phyloP scores from a whole-genome alignment of 768 basidiomycete genomes.

The Rhodotorula graminis region DNA sequence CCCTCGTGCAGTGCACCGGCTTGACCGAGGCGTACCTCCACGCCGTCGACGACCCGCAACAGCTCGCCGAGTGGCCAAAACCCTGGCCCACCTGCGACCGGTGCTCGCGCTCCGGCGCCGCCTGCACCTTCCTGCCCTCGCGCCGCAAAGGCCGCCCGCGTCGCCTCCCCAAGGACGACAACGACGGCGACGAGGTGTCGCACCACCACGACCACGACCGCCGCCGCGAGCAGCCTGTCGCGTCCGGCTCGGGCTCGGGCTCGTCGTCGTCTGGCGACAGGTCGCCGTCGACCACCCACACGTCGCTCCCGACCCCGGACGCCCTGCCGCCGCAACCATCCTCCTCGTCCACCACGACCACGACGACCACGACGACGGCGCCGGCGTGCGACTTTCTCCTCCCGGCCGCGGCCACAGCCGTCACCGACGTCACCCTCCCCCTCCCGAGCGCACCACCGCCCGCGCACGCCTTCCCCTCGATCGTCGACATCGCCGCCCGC shows the following conservation, averaged over 20 bases:
- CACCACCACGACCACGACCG: not conserved
- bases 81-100: not conserved
- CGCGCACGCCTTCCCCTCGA: not conserved
- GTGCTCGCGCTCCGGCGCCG: not conserved
- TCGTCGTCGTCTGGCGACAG: not conserved
- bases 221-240: not conserved
- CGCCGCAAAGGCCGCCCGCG: not conserved
- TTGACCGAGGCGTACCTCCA: slow-evolving; percentile 15
- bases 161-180: not conserved
- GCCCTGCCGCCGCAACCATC: too few relatives aligned
- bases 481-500: not conserved
- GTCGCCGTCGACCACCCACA: not conserved
- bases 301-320: not conserved
- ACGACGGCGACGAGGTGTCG: not conserved
- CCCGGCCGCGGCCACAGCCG: not conserved
- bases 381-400: not conserved
- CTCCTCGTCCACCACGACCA: too few relatives aligned
- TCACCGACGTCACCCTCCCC: not conserved
- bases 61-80: not conserved
- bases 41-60: not conserved
- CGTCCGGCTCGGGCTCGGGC: not conserved
- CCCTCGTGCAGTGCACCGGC: slow-evolving; percentile 3
- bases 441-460: not conserved
- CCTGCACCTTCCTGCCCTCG: slow-evolving; percentile 2
- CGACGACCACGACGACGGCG: not conserved